Evolutionary conservation across 2,329 filamentous ascomycete genomes (phyloP).

Genomic region (Xylariomycetidae sp.): DNA sequence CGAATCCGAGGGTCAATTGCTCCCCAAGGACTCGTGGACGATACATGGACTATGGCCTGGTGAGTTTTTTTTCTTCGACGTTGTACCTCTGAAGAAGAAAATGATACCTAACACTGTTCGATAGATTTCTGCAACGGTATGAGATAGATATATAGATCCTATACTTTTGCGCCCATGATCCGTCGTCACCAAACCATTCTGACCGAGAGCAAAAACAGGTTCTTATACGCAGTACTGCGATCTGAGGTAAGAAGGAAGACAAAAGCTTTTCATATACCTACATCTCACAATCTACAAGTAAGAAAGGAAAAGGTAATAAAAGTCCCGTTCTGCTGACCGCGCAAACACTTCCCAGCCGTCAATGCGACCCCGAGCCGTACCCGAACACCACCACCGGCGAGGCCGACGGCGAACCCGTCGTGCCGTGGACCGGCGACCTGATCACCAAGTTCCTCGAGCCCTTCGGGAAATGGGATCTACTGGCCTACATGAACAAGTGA

Average conservation of each 20-base stretch:
- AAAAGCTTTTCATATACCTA: background rate
- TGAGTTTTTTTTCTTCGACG: constrained; percentile 11
- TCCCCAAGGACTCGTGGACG: constrained; percentile 53
- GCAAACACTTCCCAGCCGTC: constrained; percentile 41
- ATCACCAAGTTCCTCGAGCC: constrained; percentile 55
- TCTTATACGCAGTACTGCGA: constrained; percentile 66
- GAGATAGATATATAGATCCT: too few species aligned
- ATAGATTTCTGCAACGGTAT: constrained; percentile 42
- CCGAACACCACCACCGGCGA: constrained; percentile 61
- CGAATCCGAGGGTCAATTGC: constrained; percentile 51
- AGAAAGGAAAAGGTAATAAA: background rate
- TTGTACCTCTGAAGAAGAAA: background rate
- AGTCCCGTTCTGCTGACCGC: background rate
- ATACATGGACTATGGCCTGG: constrained; percentile 57
- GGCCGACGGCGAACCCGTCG: constrained; percentile 47
- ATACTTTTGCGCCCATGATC: too few species aligned
- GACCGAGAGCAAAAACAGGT: constrained; percentile 49
- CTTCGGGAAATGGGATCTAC: constrained; percentile 54
- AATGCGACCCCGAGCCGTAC: constrained; percentile 57
- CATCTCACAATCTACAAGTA: constrained; percentile 1
- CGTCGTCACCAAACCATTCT: too few species aligned
- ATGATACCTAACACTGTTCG: background rate
- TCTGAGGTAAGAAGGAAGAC: constrained; percentile 29
- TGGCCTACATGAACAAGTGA: constrained; percentile 60
- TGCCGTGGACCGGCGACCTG: constrained; percentile 52